Base-by-base conservation (phyloP, 116 monocot species). In the Iris pallida region DNA sequence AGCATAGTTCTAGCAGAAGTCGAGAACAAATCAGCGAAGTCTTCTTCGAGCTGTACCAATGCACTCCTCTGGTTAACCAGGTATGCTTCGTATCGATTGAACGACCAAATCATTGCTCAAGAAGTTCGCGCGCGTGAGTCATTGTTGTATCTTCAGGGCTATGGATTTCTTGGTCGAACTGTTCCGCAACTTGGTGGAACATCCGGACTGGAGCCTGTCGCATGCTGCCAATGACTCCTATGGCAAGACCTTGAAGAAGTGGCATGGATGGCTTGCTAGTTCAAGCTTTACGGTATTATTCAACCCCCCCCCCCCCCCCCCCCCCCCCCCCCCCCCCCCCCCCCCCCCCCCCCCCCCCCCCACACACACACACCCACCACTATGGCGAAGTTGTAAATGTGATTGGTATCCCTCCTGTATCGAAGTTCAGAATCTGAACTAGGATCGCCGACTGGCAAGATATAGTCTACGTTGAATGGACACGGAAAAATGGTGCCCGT, bases 91-190 rank as follows among this genome's bases (percentile, higher is more conserved):
- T 30, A 59, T n/a, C n/a, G n/a, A n/a, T n/a, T n/a, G n/a, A n/a
- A n/a, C n/a, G n/a, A 20, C 17, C 7, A 7, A 20, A 20, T 30
- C 30, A 30, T 3, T 30, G 30, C 0, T 30, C 30, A 30, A 30
- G 30, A 3, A 30, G 30, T 30, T 30, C 4, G 5, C 13, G n/a
- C 16, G 16, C 0, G n/a, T 54, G 6, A 20, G 1, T 15, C 8
- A 20, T 57, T 57, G 17, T 3, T 30, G 30, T 52, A 14, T 6
- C n/a, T 74, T 51, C 68, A 82, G 82, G 53, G 78, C 78, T 4
- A 78, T 82, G 82, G 82, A 82, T 62, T 82, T 78, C 78, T 65
- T 82, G 64, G 82, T 82, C n/a, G 78, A 69, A 48, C 60, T 82
- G 13, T 82, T 82, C 63, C 64, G 76, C 14, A 82, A 82, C 66